Evolutionary conservation across 2,329 filamentous ascomycete species (phyloP), one percentile per base, ranked within the genome.

Genomic region (Xylaria sp.): DNA sequence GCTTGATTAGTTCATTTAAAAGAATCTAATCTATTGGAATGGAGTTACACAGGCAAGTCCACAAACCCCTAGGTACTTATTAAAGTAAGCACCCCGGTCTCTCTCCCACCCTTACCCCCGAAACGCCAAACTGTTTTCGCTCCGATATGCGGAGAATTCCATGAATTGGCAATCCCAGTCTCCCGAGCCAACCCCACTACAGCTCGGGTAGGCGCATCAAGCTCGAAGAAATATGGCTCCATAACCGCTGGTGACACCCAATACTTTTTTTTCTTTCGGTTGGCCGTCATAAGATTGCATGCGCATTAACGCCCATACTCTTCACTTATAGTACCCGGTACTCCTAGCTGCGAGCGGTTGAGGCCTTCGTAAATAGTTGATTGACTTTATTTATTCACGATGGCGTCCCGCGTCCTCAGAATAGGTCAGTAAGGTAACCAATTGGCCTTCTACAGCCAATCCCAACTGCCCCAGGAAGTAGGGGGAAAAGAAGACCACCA

Each of bases 351-450:
- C 13, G 28, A 23, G 49, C 43, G 31, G 36, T 28, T 23, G n/a
- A 51, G 31, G 49, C 46, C 23, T 48, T 56, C 49, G 39, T 36
- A 28, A 15, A 55, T 28, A 39, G 51, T 67, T 78, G 78, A 81
- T 80, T 79, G 77, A 78, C 71, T 69, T 65, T 51, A 9, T 33
- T 13, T 33, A 15, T 54, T 67, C 76, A 81, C 74, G 77, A 89
- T 90, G 88, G 89, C 89, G 78, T 84, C 89, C 76, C 84, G 89
- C 79, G 87, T 89, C 69, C 85, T 92, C 70, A 86, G 89, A 80
- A 92, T 92, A 82, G 90, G 90, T 91, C 80, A 81, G 83, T 79
- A 55, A n/a, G 52, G 28, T 12, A 33, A 15, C 28, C 52, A 31
- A 59, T 20, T 39, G 48, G 48, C 20, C 41, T 49, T 15, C 39